Evolutionary conservation across 345 rosid genomes (phyloP).

Genomic region (Fremontodendron californicum): DNA sequence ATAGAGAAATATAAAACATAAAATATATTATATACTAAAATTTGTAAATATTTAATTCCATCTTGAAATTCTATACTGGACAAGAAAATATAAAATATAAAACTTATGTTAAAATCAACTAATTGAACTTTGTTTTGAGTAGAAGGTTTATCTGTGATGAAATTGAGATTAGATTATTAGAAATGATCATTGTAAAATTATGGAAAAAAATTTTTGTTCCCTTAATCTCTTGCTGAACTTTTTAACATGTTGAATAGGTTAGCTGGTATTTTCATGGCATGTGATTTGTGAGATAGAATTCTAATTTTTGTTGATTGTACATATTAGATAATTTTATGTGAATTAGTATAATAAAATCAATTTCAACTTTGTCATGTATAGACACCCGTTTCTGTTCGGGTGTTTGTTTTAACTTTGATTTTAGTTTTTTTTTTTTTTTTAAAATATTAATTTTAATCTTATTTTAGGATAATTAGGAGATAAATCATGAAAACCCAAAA

Average conservation of each 20-base stretch:
- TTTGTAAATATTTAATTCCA: no score
- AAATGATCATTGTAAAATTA: no score
- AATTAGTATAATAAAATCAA: not conserved
- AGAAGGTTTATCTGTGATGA: not conserved
- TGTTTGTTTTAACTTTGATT: no score
- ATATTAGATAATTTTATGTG: not conserved
- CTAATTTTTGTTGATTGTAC: not conserved
- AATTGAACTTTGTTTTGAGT: not conserved
- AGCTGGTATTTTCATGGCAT: not conserved
- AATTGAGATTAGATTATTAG: not conserved
- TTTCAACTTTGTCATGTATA: not conserved
- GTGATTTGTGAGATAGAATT: not conserved
- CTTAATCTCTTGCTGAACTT: no score
- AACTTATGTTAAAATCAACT: not conserved
- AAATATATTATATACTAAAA: no score
- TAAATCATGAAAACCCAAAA: no score
- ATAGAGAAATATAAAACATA: no score
- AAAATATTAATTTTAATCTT: no score
- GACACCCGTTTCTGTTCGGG: no score
- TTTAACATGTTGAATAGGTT: not conserved
- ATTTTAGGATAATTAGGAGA: no score
- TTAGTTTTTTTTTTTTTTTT: no score
- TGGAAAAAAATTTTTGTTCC: no score
- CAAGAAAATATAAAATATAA: not conserved
- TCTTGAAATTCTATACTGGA: not conserved